phyloP scores from a whole-genome alignment of 2,329 filamentous ascomycete species.

The Penicillium aurantiogriseum region DNA sequence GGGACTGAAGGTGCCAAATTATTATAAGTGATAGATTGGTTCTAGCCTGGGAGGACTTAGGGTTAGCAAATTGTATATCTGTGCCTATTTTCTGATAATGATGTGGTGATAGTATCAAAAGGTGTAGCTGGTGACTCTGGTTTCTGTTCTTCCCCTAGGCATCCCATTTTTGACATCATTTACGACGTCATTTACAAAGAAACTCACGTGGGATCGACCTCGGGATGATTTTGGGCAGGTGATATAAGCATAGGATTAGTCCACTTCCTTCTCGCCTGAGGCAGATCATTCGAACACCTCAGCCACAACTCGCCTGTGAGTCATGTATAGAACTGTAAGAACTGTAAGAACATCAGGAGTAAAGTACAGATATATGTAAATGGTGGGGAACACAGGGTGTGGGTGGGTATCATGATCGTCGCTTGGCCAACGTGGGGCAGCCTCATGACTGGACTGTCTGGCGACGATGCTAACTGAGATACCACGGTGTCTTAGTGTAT shows the following conservation, averaged over 20 bases:
- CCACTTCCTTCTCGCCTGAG: neutral
- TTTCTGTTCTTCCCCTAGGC: neutral
- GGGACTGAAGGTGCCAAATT: slow-evolving; percentile 40
- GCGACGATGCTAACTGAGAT: neutral
- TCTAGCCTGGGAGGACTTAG: neutral
- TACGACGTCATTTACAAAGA: neutral
- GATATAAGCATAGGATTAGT: neutral
- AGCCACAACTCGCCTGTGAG: slow-evolving; percentile 6
- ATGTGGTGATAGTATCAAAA: neutral
- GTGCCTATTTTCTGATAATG: neutral
- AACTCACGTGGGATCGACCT: neutral
- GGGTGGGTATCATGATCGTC: slow-evolving; percentile 1
- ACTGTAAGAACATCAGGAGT: neutral
- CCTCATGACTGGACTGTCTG: neutral
- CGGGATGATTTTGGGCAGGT: neutral
- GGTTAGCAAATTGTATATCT: neutral
- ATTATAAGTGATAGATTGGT: slow-evolving; percentile 25
- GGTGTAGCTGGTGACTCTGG: neutral
- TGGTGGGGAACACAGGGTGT: neutral
- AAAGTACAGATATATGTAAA: neutral
- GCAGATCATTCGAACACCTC: neutral
- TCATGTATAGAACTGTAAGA: slow-evolving; percentile 3
- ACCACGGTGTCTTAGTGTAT: neutral
- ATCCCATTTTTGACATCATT: neutral
- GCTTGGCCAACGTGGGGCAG: neutral